These are phyloP conservation scores for Helminthosporium solani DNA, from an alignment of 2,329 filamentous ascomycete species.

Conservation along the genomic window DNA sequence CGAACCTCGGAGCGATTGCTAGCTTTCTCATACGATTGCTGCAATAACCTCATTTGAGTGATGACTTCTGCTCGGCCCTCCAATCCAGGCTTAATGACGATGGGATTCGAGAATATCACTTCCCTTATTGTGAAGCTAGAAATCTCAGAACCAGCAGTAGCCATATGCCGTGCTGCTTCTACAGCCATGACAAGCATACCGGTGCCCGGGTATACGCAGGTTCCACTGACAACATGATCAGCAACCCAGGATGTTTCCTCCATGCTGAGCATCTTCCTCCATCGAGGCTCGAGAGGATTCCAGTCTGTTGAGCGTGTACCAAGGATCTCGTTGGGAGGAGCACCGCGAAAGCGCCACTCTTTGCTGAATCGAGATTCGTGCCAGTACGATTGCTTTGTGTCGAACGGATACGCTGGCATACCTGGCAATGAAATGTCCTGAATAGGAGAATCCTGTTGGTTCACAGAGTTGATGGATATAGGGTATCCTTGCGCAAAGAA, in stretches of 20 bases:
- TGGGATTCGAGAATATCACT: conserved; percentile 3
- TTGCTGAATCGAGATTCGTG: background rate
- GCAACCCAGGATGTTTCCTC: background rate
- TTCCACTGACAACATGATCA: background rate
- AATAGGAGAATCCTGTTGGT: background rate
- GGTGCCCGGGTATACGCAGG: conserved; percentile 43
- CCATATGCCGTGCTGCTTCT: conserved; percentile 6
- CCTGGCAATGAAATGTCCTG: background rate
- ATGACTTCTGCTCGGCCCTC: background rate
- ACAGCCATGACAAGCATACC: conserved; percentile 46
- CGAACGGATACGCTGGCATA: background rate
- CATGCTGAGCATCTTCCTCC: background rate
- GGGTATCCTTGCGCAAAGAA: conserved; percentile 1
- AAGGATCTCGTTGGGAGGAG: background rate
- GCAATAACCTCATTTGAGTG: background rate
- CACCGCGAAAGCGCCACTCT: background rate
- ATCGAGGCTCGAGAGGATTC: background rate
- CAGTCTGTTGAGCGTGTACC: background rate
- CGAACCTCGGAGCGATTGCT: conserved; percentile 5
- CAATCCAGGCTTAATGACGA: background rate
- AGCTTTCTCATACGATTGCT: conserved; percentile 8
- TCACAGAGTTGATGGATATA: background rate
- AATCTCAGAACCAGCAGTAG: background rate
- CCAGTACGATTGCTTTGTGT: background rate
- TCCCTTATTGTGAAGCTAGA: background rate